A percentile compares a stretch with the other conserved stretches of the same genome.
Evolutionary conservation across 2,329 filamentous ascomycete genomes (phyloP).

Genomic region (Elsinoe fawcettii): DNA sequence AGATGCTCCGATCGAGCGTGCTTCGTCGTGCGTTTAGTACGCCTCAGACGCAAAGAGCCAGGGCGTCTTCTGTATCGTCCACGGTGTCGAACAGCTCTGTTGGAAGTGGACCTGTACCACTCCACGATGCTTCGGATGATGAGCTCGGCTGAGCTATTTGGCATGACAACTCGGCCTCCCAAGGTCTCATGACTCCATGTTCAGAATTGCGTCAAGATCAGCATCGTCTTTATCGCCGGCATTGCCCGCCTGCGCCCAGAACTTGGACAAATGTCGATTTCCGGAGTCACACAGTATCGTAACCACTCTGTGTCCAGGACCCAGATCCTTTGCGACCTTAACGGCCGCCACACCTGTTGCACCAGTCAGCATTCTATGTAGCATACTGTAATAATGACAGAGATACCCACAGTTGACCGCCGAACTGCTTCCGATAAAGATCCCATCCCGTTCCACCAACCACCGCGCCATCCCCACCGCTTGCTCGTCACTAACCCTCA

Average conservation of each 20-base stretch:
- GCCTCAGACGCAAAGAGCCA: background rate
- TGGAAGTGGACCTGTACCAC: background rate
- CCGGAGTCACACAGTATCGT: slow-evolving; percentile 73
- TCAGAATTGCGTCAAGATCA: slow-evolving; percentile 51
- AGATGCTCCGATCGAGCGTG: slow-evolving; percentile 10
- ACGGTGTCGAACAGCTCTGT: background rate
- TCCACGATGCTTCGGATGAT: slow-evolving; percentile 11
- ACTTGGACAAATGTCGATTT: slow-evolving; percentile 74
- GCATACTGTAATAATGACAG: background rate
- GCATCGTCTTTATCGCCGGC: slow-evolving; percentile 47
- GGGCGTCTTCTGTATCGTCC: background rate
- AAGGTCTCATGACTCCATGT: slow-evolving; percentile 12
- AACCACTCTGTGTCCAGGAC: slow-evolving; percentile 57
- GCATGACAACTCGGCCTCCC: background rate
- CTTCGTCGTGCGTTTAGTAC: slow-evolving; percentile 1
- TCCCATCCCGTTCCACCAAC: slow-evolving; percentile 89
- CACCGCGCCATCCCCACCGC: slow-evolving; percentile 90
- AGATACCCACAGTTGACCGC: slow-evolving; percentile 74
- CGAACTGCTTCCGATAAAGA: slow-evolving; percentile 90
- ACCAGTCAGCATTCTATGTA: slow-evolving; percentile 1
- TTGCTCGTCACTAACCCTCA: slow-evolving; percentile 80
- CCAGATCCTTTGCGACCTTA: slow-evolving; percentile 55
- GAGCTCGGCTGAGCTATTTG: slow-evolving; percentile 1
- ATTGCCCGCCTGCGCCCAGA: slow-evolving; percentile 67
- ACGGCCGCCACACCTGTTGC: slow-evolving; percentile 57